These are phyloP conservation scores for Mycosarcoma maydis DNA, from an alignment of 1,284 basidiomycete species.

Conservation along the genomic window DNA sequence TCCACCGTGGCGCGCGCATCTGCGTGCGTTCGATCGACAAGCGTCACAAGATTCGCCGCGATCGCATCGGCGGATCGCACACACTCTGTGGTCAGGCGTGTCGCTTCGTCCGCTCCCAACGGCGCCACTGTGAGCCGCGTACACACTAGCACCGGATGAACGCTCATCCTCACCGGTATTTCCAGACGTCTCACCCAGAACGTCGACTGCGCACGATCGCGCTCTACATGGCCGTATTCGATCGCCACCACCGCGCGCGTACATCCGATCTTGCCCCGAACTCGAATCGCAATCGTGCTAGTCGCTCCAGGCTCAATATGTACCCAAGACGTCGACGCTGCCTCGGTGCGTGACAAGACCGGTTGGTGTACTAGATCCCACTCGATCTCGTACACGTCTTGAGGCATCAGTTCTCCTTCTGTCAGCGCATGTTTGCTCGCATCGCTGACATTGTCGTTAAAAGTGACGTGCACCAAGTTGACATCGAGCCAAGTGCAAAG, in stretches of 20 bases:
- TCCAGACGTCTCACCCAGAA: slow-evolving; percentile 86
- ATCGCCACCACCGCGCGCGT: slow-evolving; percentile 80
- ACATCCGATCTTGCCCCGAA: slow-evolving; percentile 88
- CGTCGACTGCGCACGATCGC: slow-evolving; percentile 65
- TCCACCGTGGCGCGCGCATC: too few species aligned
- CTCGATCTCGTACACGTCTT: slow-evolving; percentile 90
- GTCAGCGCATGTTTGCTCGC: slow-evolving; percentile 79
- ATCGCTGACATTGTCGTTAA: slow-evolving; percentile 85
- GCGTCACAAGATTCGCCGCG: slow-evolving; percentile 10
- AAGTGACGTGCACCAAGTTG: slow-evolving; percentile 83
- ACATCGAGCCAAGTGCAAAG: slow-evolving; percentile 75
- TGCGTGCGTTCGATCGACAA: slow-evolving; percentile 61
- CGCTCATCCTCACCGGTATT: slow-evolving; percentile 86
- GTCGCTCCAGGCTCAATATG: slow-evolving; percentile 77
- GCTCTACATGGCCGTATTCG: slow-evolving; percentile 77
- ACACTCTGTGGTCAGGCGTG: slow-evolving; percentile 65
- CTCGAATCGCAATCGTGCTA: slow-evolving; percentile 75
- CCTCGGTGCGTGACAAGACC: slow-evolving; percentile 71
- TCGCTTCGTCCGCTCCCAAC: slow-evolving; percentile 44
- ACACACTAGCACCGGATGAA: slow-evolving; percentile 90
- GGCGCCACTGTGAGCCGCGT: slow-evolving; percentile 38
- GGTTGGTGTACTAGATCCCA: slow-evolving; percentile 80
- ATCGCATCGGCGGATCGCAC: slow-evolving; percentile 59
- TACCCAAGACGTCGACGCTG: background rate
- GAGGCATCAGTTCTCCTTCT: slow-evolving; percentile 78